These are phyloP conservation scores for Antrodiella citrinella DNA, from an alignment of 768 basidiomycete genomes.

Conservation along the genomic window DNA sequence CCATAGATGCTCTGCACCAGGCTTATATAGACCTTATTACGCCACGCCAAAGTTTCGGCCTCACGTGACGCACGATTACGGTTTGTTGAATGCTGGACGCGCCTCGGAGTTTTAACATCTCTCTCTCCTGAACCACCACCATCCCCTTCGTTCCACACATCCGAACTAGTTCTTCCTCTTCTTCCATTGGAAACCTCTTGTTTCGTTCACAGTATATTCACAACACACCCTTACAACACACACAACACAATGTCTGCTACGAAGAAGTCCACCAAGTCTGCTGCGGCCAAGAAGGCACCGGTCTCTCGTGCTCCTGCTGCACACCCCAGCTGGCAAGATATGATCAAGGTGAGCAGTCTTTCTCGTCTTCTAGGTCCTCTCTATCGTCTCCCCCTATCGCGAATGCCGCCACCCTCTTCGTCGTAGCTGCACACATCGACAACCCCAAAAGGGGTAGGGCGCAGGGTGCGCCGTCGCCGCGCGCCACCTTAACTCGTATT, in stretches of 20 bases:
- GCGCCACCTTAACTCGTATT: conserved; percentile 20
- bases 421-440: conserved; percentile 6
- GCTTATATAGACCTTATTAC: neutral
- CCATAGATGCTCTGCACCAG: neutral
- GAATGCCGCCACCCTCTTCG: conserved; percentile 5
- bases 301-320: conserved; percentile 29
- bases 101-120: conserved; percentile 27
- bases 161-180: conserved; percentile 15
- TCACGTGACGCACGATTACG: conserved; percentile 27
- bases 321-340: conserved; percentile 63
- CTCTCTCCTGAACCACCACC: conserved; percentile 39
- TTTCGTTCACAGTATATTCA: conserved; percentile 10
- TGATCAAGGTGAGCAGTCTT: conserved; percentile 61
- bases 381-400: conserved; percentile 1
- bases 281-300: conserved; percentile 35
- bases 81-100: conserved; percentile 27
- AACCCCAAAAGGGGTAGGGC: conserved; percentile 34
- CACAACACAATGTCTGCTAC: conserved; percentile 23
- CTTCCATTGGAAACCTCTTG: conserved; percentile 6
- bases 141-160: conserved; percentile 26
- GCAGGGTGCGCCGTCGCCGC: conserved; percentile 27
- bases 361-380: conserved; percentile 10
- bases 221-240: conserved; percentile 6
- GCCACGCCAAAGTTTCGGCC: conserved; percentile 2
- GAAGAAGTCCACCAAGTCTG: conserved; percentile 39